Evolutionary conservation across 768 basidiomycete species (phyloP).

Genomic region (Leucogyrophana mollusca): DNA sequence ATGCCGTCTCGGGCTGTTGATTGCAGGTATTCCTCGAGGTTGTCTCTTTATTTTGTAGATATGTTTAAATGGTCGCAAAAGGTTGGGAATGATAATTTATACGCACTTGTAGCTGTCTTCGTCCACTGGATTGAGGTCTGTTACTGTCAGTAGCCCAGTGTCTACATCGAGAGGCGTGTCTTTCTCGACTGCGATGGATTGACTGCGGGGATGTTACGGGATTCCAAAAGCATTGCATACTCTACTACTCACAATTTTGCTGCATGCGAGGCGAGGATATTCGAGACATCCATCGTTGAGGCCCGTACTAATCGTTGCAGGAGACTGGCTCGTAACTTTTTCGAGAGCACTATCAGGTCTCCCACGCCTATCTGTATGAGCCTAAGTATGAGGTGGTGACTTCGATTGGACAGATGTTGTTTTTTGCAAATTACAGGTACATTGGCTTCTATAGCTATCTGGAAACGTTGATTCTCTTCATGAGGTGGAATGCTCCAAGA

Average conservation of each 20-base stretch:
- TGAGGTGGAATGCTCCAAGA: constrained; percentile 18
- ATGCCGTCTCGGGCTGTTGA: constrained; percentile 77
- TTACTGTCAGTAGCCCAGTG: constrained; percentile 77
- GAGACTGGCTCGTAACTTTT: too few relatives aligned
- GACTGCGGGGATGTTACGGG: constrained; percentile 38
- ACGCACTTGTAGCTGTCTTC: constrained; percentile 78
- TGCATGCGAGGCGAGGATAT: constrained; percentile 70
- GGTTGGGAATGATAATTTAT: not conserved
- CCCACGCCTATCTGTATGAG: too few relatives aligned
- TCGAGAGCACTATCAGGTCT: too few relatives aligned
- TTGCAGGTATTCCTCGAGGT: constrained; percentile 80
- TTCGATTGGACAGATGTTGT: too few relatives aligned
- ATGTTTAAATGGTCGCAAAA: not conserved
- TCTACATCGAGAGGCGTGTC: constrained; percentile 81
- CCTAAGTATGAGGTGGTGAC: too few relatives aligned
- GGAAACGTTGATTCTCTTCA: too few relatives aligned
- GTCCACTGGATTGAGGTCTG: constrained; percentile 87
- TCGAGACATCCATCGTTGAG: constrained; percentile 92
- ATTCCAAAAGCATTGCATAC: not conserved
- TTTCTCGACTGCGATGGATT: constrained; percentile 70
- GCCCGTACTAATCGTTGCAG: too few relatives aligned
- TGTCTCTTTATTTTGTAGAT: constrained; percentile 43
- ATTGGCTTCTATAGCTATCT: too few relatives aligned
- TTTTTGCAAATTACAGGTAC: too few relatives aligned
- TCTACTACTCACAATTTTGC: constrained; percentile 60